phyloP scores from a whole-genome alignment of 2,329 filamentous ascomycete genomes.

The Fusarium hostae region DNA sequence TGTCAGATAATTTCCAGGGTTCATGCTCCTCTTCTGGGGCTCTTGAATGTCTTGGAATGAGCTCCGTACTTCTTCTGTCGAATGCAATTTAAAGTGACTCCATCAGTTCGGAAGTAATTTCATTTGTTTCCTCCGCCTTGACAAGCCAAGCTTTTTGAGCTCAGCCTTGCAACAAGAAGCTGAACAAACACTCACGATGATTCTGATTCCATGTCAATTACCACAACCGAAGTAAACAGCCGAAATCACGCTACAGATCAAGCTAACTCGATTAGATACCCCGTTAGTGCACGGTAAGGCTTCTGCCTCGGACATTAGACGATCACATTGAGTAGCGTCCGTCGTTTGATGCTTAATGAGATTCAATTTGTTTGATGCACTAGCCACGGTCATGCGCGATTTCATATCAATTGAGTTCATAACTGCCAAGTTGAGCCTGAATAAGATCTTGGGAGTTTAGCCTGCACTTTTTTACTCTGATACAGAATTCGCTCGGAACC shows the following conservation, averaged over 20 bases:
- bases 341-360: constrained; percentile 19
- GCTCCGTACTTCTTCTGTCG: neutral
- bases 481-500: constrained; percentile 2
- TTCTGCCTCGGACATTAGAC: constrained; percentile 14
- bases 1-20: constrained; percentile 3
- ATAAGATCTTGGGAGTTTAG: neutral
- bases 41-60: neutral
- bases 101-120: neutral
- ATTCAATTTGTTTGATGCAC: constrained; percentile 37
- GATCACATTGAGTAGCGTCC: constrained; percentile 9
- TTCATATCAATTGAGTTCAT: constrained; percentile 3
- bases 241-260: neutral
- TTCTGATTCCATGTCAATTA: neutral
- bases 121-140: constrained; percentile 7
- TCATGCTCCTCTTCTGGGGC: constrained; percentile 7
- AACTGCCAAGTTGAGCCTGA: neutral
- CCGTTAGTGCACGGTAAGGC: constrained; percentile 3
- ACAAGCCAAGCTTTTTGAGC: constrained; percentile 1
- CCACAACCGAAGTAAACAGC: neutral
- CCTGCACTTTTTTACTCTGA: neutral
- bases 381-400: constrained; percentile 30
- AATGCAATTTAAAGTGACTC: constrained; percentile 7
- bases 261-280: constrained; percentile 4
- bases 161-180: constrained; percentile 2
- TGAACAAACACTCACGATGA: neutral